Conservation (phyloP, 177 flowering plant genomes). For the Vitis hybrid region DNA sequence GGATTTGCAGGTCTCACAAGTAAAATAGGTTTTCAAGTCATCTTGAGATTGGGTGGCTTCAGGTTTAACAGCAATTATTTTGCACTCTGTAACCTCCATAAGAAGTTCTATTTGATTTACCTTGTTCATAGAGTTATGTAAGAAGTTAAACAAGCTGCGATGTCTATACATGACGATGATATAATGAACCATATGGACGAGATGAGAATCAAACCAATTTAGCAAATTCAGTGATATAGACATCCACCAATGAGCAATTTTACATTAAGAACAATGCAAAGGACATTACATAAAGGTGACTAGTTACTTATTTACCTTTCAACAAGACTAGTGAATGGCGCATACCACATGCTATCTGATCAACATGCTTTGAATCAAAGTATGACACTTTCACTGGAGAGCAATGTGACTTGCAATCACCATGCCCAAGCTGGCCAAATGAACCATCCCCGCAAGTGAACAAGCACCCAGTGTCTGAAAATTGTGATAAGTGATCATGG, state of each 20-base stretch:
- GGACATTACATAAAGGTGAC: background rate
- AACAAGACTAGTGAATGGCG: constrained; percentile 78
- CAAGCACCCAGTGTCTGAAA: constrained; percentile 59
- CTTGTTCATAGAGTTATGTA: no score
- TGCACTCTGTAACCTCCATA: no score
- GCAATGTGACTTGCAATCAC: constrained; percentile 54
- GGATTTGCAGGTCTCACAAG: no score
- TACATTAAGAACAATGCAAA: background rate
- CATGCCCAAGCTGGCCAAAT: constrained; percentile 97
- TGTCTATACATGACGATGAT: no score
- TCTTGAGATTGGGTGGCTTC: no score
- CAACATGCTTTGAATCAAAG: constrained; percentile 51
- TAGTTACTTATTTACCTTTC: constrained; percentile 44
- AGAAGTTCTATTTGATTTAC: no score
- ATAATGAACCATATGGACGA: no score
- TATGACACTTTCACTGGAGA: constrained; percentile 52
- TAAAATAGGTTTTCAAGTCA: no score
- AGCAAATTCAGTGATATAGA: background rate
- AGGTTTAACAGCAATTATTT: no score
- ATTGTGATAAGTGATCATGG: background rate
- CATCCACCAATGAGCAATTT: background rate
- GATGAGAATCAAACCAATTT: no score
- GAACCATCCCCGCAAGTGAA: constrained; percentile 97
- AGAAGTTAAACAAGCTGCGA: no score
- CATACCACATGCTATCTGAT: constrained; percentile 86